Percentiles rank a stretch among this genome's conserved stretches.
Conservation (phyloP, 2,329 filamentous ascomycete genomes). For the Aspergillus terreus region DNA sequence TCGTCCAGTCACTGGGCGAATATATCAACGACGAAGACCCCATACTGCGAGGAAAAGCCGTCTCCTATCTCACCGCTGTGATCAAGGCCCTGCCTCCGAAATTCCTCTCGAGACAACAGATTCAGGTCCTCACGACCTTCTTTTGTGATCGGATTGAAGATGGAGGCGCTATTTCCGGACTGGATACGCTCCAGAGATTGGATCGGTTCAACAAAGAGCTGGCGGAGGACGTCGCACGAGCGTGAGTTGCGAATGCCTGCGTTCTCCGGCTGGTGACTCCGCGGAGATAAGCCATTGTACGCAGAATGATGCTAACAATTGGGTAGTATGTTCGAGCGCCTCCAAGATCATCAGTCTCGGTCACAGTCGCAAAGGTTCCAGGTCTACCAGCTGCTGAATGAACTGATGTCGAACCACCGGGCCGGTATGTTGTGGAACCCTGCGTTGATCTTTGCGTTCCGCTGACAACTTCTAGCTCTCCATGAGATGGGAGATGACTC, state of each 20-base stretch:
- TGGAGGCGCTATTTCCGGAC: slow-evolving; percentile 56
- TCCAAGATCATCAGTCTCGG: slow-evolving; percentile 57
- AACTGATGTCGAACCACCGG: slow-evolving; percentile 60
- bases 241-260: slow-evolving; percentile 37
- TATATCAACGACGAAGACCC: slow-evolving; percentile 66
- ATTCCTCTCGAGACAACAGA: slow-evolving; percentile 58
- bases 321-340: slow-evolving; percentile 47
- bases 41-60: slow-evolving; percentile 56
- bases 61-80: slow-evolving; percentile 42
- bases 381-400: slow-evolving; percentile 59
- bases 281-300: slow-evolving; percentile 1
- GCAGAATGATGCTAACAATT: slow-evolving; percentile 13
- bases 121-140: slow-evolving; percentile 61
- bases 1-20: slow-evolving; percentile 62
- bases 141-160: slow-evolving; percentile 62
- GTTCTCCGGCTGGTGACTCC: neutral
- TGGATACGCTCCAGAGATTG: slow-evolving; percentile 57
- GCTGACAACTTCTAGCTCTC: slow-evolving; percentile 39
- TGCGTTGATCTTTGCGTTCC: neutral
- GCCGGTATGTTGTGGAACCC: slow-evolving; percentile 38
- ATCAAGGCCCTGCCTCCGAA: slow-evolving; percentile 50
- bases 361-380: slow-evolving; percentile 63
- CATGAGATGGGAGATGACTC: slow-evolving; percentile 58
- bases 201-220: slow-evolving; percentile 59
- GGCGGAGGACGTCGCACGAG: slow-evolving; percentile 51